phyloP scores from a whole-genome alignment of 768 basidiomycete species.

The Lactarius deliciosus region DNA sequence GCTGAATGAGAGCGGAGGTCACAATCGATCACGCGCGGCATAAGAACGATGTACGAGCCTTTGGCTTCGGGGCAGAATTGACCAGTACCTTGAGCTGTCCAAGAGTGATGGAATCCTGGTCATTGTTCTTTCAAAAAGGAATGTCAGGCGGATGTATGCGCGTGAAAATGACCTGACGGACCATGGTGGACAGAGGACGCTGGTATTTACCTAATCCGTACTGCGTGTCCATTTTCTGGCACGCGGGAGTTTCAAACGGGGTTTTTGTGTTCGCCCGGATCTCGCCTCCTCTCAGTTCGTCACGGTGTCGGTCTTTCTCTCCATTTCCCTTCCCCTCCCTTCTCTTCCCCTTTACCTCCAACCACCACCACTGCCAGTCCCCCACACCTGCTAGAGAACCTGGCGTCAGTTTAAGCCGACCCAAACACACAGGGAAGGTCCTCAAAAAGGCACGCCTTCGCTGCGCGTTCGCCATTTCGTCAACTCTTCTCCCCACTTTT shows the following conservation, averaged over 20 bases:
- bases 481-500: slow-evolving; percentile 35
- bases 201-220: slow-evolving; percentile 11
- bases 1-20: slow-evolving; percentile 45
- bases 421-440: slow-evolving; percentile 22
- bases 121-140: slow-evolving; percentile 30
- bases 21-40: not conserved
- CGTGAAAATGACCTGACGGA: not conserved
- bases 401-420: slow-evolving; percentile 18
- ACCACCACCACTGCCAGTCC: slow-evolving; percentile 33
- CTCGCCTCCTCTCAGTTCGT: slow-evolving; percentile 28
- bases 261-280: slow-evolving; percentile 31
- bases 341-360: slow-evolving; percentile 32
- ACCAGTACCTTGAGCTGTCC: slow-evolving; percentile 80
- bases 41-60: slow-evolving; percentile 45
- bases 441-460: slow-evolving; percentile 89
- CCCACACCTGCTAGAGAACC: slow-evolving; percentile 16
- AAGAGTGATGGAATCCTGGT: slow-evolving; percentile 72
- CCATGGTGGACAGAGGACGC: slow-evolving; percentile 11
- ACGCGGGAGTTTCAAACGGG: slow-evolving; percentile 21
- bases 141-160: slow-evolving; percentile 1
- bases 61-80: slow-evolving; percentile 66
- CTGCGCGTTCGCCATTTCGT: slow-evolving; percentile 77
- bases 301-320: slow-evolving; percentile 29
- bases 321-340: slow-evolving; percentile 27
- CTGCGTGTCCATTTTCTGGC: slow-evolving; percentile 16